Evolutionary conservation across 2,329 filamentous ascomycete species (phyloP).

Genomic region (Xylariaceae sp.): DNA sequence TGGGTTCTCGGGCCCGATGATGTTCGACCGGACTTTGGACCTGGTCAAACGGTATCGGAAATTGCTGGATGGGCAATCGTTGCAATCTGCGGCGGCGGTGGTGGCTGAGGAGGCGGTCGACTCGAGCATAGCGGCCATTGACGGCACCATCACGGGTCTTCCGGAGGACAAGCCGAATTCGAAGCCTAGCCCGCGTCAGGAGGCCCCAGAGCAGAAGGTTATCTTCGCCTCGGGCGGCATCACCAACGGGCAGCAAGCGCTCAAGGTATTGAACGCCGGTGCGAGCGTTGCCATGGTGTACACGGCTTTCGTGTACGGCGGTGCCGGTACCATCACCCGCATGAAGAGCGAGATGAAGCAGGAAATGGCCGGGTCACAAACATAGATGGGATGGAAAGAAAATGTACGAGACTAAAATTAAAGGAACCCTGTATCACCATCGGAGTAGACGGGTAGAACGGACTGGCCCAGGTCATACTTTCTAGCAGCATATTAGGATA

Average conservation of each 20-base stretch:
- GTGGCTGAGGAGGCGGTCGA: conserved; percentile 38
- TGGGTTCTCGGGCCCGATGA: conserved; percentile 87
- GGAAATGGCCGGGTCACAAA: conserved; percentile 32
- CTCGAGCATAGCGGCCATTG: conserved; percentile 39
- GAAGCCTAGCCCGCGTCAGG: no score
- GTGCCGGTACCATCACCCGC: conserved; percentile 64
- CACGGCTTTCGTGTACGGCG: conserved; percentile 71
- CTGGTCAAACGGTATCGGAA: conserved; percentile 80
- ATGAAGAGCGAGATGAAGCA: conserved; percentile 66
- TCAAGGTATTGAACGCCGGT: conserved; percentile 81
- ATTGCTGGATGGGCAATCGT: conserved; percentile 60
- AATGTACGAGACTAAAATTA: no score
- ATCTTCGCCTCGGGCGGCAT: conserved; percentile 95
- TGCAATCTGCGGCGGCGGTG: conserved; percentile 32
- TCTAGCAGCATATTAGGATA: conserved; percentile 7
- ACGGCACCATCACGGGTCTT: conserved; percentile 38
- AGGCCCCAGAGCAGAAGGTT: conserved; percentile 62
- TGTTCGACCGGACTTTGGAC: conserved; percentile 78
- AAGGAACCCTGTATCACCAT: no score
- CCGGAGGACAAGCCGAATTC: conserved; percentile 45
- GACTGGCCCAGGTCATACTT: conserved; percentile 1
- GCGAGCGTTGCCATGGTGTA: conserved; percentile 92
- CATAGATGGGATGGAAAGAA: conserved; percentile 9
- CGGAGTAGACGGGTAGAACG: no score
- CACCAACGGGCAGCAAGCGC: conserved; percentile 81